Percentiles rank a stretch among this genome's conserved stretches.
Conservation (phyloP, 106 monocot genomes). For the Dendrobium catenatum region DNA sequence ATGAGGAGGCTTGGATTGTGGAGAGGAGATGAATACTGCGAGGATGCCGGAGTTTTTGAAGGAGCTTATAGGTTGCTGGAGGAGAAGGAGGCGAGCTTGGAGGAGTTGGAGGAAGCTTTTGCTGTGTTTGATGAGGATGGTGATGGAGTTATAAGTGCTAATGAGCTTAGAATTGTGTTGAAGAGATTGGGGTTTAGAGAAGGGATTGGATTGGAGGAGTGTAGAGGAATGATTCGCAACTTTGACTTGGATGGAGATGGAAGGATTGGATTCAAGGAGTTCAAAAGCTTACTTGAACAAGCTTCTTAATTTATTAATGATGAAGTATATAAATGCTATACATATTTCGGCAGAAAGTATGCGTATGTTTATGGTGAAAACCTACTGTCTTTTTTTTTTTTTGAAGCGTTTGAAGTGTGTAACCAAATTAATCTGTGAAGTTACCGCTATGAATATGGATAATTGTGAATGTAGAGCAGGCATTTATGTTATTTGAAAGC, state of each 20-base stretch:
- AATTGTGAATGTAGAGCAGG: no score
- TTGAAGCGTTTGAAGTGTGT: no score
- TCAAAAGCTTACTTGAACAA: slow-evolving; percentile 26
- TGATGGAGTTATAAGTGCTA: slow-evolving; percentile 36
- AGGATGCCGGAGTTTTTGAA: background rate
- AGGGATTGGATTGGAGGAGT: slow-evolving; percentile 20
- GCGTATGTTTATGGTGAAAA: no score
- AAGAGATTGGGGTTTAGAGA: slow-evolving; percentile 24
- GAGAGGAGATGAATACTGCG: slow-evolving; percentile 3
- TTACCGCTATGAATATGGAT: no score
- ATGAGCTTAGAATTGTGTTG: slow-evolving; percentile 36
- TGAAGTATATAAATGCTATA: no score
- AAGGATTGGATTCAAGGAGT: slow-evolving; percentile 27
- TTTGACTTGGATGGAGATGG: slow-evolving; percentile 43
- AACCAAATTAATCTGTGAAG: no score
- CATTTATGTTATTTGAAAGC: no score
- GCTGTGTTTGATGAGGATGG: slow-evolving; percentile 41
- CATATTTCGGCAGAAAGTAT: no score
- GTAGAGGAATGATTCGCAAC: slow-evolving; percentile 26
- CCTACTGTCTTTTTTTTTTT: no score
- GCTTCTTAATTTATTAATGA: background rate
- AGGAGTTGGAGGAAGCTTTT: slow-evolving; percentile 41
- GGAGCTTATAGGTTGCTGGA: slow-evolving; percentile 17
- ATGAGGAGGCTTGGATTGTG: background rate
- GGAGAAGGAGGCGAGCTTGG: slow-evolving; percentile 37